Evolutionary conservation across 768 basidiomycete genomes (phyloP).

Genomic region (Clitopilus hobsonii): DNA sequence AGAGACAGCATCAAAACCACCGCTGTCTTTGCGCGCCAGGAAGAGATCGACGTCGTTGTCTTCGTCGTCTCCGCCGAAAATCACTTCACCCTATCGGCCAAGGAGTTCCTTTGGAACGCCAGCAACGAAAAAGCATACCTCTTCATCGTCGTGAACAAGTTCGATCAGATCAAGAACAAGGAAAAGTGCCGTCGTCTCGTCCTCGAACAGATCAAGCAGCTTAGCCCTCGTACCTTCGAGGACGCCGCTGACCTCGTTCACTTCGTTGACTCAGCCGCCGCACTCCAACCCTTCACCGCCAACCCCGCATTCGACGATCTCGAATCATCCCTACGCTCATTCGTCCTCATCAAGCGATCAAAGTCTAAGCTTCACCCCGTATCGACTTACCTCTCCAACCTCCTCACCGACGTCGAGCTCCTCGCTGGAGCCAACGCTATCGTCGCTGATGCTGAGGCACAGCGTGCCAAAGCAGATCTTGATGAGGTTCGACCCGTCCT

Average conservation of each 20-base stretch:
- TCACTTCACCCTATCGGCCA: conserved; percentile 94
- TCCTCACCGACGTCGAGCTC: conserved; percentile 87
- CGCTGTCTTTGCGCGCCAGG: conserved; percentile 90
- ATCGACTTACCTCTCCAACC: conserved; percentile 83
- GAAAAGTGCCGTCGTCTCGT: conserved; percentile 85
- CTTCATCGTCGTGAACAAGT: conserved; percentile 99
- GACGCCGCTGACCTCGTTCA: conserved; percentile 93
- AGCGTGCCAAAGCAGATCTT: conserved; percentile 67
- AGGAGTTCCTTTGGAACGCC: conserved; percentile 89
- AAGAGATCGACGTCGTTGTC: conserved; percentile 97
- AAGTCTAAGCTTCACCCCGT: conserved; percentile 95
- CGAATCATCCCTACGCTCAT: conserved; percentile 85
- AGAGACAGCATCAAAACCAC: conserved; percentile 94
- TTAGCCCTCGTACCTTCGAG: conserved; percentile 89
- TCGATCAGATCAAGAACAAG: conserved; percentile 93
- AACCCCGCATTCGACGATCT: conserved; percentile 81
- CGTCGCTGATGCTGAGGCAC: conserved; percentile 76
- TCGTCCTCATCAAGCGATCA: conserved; percentile 93
- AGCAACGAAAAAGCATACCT: conserved; percentile 97
- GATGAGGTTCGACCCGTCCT: conserved; percentile 70
- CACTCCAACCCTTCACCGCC: conserved; percentile 59
- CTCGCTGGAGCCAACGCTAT: conserved; percentile 83
- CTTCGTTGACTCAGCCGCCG: conserved; percentile 90
- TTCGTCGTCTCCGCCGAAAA: conserved; percentile 98
- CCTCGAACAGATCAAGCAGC: conserved; percentile 88